Base-by-base conservation (phyloP, 176 grass and related monocot species). In the Thalia dealbata region DNA sequence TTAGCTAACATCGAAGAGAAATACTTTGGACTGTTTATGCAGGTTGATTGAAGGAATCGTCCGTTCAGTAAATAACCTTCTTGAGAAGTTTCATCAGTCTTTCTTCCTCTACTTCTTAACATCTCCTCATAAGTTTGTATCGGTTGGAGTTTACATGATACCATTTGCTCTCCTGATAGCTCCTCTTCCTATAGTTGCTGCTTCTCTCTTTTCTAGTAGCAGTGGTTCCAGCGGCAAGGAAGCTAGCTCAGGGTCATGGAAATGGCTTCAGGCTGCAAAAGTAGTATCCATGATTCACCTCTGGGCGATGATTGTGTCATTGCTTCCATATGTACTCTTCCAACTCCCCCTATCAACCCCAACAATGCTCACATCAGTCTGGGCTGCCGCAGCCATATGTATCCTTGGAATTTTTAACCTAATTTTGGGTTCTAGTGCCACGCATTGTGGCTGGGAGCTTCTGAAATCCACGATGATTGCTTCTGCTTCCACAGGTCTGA, bases 131-230 rank as follows among this genome's bases (percentile, higher is more conserved):
- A 92, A 96, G 79, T 96, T 92, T 77, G 84, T 96, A 41, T 96
- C 93, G 0, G 93, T 96, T 59, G 93, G 93, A 82, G 89, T 96
- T 19, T 96, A 96, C 74, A 96, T 92, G 93, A 96, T 96, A 79
- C 83, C 93, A 27, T 96, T 92, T 78, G 87, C 87, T 24, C 73
- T 96, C 50, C 76, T 96, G 16, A 43, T 96, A 38, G 78, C 76
- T 44, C 89, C 89, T 10, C 93, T 96, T 67, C 93, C 93, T 32
- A 81, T 96, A 71, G 87, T 84, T 84, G 86, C 93, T 82, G 89
- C 89, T 71, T 83, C 89, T 68, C 93, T 92, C 69, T 84, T 91
- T 79, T 73, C 62, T 81, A 32, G 62, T 30, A 81, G 45, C 28
- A 75, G 73, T 73, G 51, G 82, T 70, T 46, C 61, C 14, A 55